These are phyloP conservation scores for Citrullus mucosospermus DNA, from an alignment of 306 rosid species.

Conservation along the genomic window DNA sequence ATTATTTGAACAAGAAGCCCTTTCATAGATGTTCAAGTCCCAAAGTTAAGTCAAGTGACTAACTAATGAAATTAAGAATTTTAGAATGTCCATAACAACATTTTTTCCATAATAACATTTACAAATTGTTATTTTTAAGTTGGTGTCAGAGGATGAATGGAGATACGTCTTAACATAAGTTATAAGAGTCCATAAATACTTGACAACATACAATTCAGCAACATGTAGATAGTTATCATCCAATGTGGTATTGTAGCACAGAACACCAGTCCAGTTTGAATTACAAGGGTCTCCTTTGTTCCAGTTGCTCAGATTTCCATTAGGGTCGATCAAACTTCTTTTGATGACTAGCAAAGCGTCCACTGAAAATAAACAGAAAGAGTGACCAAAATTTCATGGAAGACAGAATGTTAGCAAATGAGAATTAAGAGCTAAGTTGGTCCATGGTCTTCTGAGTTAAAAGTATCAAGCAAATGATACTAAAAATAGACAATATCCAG, in stretches of 20 bases:
- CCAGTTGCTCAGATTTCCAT: conserved; percentile 73
- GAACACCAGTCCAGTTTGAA: conserved; percentile 62
- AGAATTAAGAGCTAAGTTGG: not conserved
- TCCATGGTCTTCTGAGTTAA: not conserved
- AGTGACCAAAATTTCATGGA: conserved; percentile 10
- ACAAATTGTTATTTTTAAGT: not conserved
- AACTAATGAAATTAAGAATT: not conserved
- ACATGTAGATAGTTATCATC: conserved; percentile 67
- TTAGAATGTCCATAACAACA: not conserved
- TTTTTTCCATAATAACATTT: not conserved
- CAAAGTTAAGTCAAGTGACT: not conserved
- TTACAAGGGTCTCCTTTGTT: conserved; percentile 67
- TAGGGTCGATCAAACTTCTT: conserved; percentile 44
- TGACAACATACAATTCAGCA: conserved; percentile 46
- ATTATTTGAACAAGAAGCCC: not conserved
- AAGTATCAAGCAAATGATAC: not conserved
- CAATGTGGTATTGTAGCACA: conserved; percentile 41
- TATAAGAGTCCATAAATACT: conserved; percentile 5
- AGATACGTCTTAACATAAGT: not conserved
- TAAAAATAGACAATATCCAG: not conserved
- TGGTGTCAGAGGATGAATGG: not conserved
- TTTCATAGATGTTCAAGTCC: not conserved
- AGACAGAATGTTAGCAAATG: not conserved
- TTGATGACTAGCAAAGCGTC: conserved; percentile 49
- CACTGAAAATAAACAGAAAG: conserved; percentile 42